Evolutionary conservation across 202 grass and related monocot species (phyloP).

Genomic region (Eragrostis tef): DNA sequence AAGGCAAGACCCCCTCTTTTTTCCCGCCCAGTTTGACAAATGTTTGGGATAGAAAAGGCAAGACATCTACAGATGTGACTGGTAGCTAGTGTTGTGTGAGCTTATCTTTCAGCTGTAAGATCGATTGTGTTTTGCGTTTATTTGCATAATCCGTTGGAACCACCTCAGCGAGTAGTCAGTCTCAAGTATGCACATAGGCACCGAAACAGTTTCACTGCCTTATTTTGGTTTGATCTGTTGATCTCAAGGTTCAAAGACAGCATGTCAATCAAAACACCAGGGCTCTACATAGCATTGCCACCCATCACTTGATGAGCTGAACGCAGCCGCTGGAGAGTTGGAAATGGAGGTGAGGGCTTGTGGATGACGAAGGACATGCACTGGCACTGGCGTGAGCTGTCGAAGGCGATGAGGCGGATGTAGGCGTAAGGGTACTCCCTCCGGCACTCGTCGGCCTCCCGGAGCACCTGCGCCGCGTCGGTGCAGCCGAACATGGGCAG

Average conservation of each 20-base stretch:
- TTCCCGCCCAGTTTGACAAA: neutral
- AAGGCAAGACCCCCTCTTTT: neutral
- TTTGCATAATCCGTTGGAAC: neutral
- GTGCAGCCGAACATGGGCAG: conserved; percentile 75
- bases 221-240: neutral
- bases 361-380: conserved; percentile 63
- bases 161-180: no score
- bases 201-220: neutral
- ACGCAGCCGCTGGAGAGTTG: no score
- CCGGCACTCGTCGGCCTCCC: no score
- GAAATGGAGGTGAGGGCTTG: no score
- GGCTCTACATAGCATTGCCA: no score
- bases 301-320: neutral
- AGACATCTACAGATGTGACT: neutral
- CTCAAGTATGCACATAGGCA: no score
- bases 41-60: neutral
- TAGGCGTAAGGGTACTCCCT: conserved; percentile 56
- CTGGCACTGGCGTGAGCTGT: conserved; percentile 64
- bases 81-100: neutral
- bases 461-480: conserved; percentile 55
- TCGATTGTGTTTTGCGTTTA: no score
- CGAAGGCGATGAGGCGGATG: conserved; percentile 64
- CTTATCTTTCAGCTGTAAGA: neutral
- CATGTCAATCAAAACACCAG: neutral
- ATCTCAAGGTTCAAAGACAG: neutral